A percentile compares a stretch with the other conserved stretches of the same genome.
Evolutionary conservation across 176 grass and related monocot species (phyloP).

Genomic region (Chrysopogon serrulatus): DNA sequence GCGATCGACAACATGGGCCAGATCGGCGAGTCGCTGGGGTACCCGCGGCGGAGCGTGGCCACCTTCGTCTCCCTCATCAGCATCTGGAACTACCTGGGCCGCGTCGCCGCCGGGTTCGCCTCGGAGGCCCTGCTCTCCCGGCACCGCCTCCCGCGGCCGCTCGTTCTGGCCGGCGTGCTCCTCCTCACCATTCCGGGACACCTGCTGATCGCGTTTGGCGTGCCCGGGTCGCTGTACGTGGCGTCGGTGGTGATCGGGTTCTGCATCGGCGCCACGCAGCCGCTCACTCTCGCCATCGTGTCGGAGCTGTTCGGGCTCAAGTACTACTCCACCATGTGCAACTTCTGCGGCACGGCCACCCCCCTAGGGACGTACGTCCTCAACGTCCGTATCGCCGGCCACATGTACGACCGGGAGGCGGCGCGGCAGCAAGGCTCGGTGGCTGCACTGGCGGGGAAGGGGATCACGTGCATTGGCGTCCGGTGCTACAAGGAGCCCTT

Average conservation of each 20-base stretch:
- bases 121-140: conserved; percentile 25
- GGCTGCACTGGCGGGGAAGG: too few species aligned
- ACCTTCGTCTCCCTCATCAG: conserved; percentile 52
- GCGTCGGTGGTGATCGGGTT: conserved; percentile 35
- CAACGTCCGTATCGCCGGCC: conserved; percentile 42
- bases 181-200: conserved; percentile 19
- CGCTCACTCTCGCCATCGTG: conserved; percentile 33
- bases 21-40: conserved; percentile 56
- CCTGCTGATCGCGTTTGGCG: conserved; percentile 39
- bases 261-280: conserved; percentile 42
- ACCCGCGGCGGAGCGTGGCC: conserved; percentile 39
- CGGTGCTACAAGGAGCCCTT: too few species aligned
- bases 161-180: conserved; percentile 16
- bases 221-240: conserved; percentile 27
- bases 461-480: too few species aligned
- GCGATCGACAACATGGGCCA: conserved; percentile 73
- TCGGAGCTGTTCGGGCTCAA: conserved; percentile 46
- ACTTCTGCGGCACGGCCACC: conserved; percentile 21
- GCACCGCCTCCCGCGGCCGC: conserved; percentile 19
- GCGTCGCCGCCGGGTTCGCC: conserved; percentile 34
- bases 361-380: conserved; percentile 44
- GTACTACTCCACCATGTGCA: conserved; percentile 52
- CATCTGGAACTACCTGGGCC: conserved; percentile 57
- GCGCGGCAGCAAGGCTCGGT: too few species aligned
- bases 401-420: conserved; percentile 46